phyloP scores from a whole-genome alignment of 192 early-diverging fungal genomes.

The Coemansia pectinata region DNA sequence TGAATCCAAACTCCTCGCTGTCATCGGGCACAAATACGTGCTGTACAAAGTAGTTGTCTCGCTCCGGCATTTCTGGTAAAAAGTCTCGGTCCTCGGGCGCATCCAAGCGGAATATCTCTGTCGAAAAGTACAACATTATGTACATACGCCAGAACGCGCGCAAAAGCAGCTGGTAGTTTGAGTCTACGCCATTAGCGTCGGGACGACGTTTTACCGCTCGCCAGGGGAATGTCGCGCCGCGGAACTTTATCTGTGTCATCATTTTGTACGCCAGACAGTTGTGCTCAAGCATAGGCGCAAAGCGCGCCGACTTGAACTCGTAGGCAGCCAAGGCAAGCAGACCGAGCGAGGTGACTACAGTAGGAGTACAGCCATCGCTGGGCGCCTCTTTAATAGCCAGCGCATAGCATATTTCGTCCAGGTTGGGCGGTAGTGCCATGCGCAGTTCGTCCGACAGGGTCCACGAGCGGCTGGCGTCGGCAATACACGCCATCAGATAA shows the following conservation, averaged over 20 bases:
- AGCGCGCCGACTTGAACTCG: constrained; percentile 57
- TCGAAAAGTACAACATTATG: constrained; percentile 41
- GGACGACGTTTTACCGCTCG: constrained; percentile 28
- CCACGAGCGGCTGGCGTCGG: constrained; percentile 55
- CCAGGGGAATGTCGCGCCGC: constrained; percentile 50
- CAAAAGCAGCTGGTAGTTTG: constrained; percentile 50
- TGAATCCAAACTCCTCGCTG: constrained; percentile 46
- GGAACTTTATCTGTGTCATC: constrained; percentile 47
- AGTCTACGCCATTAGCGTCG: constrained; percentile 31
- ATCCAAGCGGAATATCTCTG: constrained; percentile 53
- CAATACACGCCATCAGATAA: constrained; percentile 45
- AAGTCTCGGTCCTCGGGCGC: constrained; percentile 54
- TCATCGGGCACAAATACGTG: constrained; percentile 48
- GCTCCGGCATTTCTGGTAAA: constrained; percentile 46
- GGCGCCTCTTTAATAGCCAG: constrained; percentile 33
- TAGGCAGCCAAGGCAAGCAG: constrained; percentile 45
- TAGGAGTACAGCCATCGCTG: constrained; percentile 17
- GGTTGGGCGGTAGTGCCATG: constrained; percentile 46
- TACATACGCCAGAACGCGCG: constrained; percentile 53
- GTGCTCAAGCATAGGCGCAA: constrained; percentile 56
- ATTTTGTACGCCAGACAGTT: constrained; percentile 49
- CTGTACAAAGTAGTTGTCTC: constrained; percentile 46
- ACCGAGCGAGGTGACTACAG: constrained; percentile 27
- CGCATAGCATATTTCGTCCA: constrained; percentile 52
- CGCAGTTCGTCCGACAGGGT: constrained; percentile 50